These are phyloP conservation scores for Dioscorea zingiberensis DNA, from an alignment of 106 monocot genomes.

Conservation along the genomic window DNA sequence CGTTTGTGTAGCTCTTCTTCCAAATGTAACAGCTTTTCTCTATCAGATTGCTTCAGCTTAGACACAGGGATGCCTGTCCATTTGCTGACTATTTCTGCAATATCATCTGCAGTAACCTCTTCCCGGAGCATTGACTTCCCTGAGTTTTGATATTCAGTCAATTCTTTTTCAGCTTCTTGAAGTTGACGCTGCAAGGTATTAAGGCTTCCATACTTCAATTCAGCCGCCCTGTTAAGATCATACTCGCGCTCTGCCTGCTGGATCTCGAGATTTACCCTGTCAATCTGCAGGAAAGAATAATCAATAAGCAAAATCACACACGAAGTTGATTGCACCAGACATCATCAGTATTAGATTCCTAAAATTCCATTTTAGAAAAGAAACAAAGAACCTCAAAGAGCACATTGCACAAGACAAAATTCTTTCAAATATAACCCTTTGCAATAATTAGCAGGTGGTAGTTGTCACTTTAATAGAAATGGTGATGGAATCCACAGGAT, in stretches of 20 bases:
- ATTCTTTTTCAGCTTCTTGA: slow-evolving; percentile 72
- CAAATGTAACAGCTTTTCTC: slow-evolving; percentile 83
- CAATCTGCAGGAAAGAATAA: slow-evolving; percentile 56
- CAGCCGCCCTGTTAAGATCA: slow-evolving; percentile 93
- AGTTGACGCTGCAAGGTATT: slow-evolving; percentile 87
- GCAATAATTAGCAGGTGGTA: too few relatives aligned
- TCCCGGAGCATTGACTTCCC: slow-evolving; percentile 97
- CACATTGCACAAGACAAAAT: too few relatives aligned
- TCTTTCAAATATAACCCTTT: too few relatives aligned
- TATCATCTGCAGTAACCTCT: slow-evolving; percentile 87
- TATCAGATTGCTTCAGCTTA: slow-evolving; percentile 92
- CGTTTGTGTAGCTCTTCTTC: slow-evolving; percentile 97
- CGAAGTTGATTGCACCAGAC: too few relatives aligned
- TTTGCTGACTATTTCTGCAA: slow-evolving; percentile 96
- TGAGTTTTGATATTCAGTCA: slow-evolving; percentile 78
- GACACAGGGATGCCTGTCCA: slow-evolving; percentile 99
- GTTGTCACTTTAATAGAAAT: too few relatives aligned
- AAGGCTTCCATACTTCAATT: slow-evolving; percentile 95
- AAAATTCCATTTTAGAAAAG: too few relatives aligned
- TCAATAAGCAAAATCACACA: too few relatives aligned
- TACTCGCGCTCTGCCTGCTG: slow-evolving; percentile 97
- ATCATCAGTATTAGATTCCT: too few relatives aligned
- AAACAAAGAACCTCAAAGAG: too few relatives aligned
- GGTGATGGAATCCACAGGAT: too few relatives aligned
- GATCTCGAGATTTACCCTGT: slow-evolving; percentile 96